A percentile compares a stretch with the other conserved stretches of the same genome.
Conservation (phyloP, 1,139 yeast genomes). For the Pichia sp. region DNA sequence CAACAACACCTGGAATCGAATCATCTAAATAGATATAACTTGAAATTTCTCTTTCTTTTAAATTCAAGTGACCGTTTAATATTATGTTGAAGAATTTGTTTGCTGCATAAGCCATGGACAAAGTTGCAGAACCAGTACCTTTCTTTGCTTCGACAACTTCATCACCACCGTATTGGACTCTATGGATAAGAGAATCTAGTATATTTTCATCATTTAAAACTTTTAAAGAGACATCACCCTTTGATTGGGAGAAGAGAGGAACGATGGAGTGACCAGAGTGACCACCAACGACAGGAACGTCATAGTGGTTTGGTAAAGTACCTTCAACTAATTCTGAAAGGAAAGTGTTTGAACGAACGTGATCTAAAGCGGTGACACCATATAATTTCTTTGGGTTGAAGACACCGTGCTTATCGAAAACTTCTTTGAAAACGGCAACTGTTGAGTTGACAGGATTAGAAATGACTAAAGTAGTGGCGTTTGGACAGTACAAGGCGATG, state of each 20-base stretch:
- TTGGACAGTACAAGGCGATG: constrained; percentile 70
- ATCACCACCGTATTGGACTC: constrained; percentile 97
- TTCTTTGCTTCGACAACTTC: constrained; percentile 95
- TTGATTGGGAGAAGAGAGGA: constrained; percentile 66
- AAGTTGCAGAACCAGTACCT: constrained; percentile 93
- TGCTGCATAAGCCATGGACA: constrained; percentile 97
- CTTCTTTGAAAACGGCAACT: constrained; percentile 90
- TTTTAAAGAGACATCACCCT: constrained; percentile 44
- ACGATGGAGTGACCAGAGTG: constrained; percentile 96
- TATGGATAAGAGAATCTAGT: constrained; percentile 70
- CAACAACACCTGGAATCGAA: constrained; percentile 41
- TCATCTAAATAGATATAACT: constrained; percentile 49
- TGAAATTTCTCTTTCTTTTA: constrained; percentile 40
- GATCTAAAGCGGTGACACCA: constrained; percentile 92
- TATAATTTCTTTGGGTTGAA: constrained; percentile 80
- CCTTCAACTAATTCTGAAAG: constrained; percentile 42
- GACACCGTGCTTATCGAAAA: constrained; percentile 68
- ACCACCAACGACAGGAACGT: constrained; percentile 90
- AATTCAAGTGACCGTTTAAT: constrained; percentile 31
- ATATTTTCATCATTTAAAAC: constrained; percentile 42
- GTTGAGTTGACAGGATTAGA: constrained; percentile 97
- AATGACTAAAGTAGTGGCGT: constrained; percentile 74
- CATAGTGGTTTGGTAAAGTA: constrained; percentile 39
- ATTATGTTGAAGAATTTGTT: constrained; percentile 70
- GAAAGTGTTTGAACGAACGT: constrained; percentile 87